These are phyloP conservation scores for Rutstroemia sp. DNA, from an alignment of 2,329 filamentous ascomycete genomes.

Conservation along the genomic window DNA sequence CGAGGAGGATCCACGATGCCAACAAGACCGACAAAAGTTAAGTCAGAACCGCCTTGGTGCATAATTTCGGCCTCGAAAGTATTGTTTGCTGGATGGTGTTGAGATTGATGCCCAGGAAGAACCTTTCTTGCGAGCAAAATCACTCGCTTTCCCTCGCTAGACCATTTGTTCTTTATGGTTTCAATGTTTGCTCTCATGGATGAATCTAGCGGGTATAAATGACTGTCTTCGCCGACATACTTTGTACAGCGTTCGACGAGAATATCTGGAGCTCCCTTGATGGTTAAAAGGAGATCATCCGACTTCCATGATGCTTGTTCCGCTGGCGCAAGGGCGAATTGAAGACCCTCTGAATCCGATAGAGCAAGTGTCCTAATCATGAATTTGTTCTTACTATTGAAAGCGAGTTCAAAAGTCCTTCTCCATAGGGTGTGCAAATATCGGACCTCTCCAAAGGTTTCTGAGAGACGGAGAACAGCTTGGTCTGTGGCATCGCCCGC, in stretches of 20 bases:
- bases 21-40: slow-evolving; percentile 47
- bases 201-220: slow-evolving; percentile 40
- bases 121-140: slow-evolving; percentile 55
- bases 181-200: slow-evolving; percentile 41
- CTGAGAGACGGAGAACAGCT: slow-evolving; percentile 64
- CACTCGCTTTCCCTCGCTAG: slow-evolving; percentile 57
- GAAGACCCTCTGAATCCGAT: slow-evolving; percentile 29
- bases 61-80: slow-evolving; percentile 46
- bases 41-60: slow-evolving; percentile 39
- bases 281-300: slow-evolving; percentile 44
- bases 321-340: slow-evolving; percentile 8
- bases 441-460: slow-evolving; percentile 51
- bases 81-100: slow-evolving; percentile 28
- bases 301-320: slow-evolving; percentile 9
- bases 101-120: slow-evolving; percentile 8
- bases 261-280: slow-evolving; percentile 69
- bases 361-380: slow-evolving; percentile 58
- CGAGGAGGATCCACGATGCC: slow-evolving; percentile 51
- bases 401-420: slow-evolving; percentile 58
- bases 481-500: slow-evolving; percentile 71
- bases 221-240: slow-evolving; percentile 49
- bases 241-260: slow-evolving; percentile 57
- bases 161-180: slow-evolving; percentile 57
- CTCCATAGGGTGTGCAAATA: slow-evolving; percentile 55
- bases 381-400: slow-evolving; percentile 78